These are phyloP conservation scores for Balansia obtecta DNA, from an alignment of 2,329 filamentous ascomycete genomes.

Conservation along the genomic window DNA sequence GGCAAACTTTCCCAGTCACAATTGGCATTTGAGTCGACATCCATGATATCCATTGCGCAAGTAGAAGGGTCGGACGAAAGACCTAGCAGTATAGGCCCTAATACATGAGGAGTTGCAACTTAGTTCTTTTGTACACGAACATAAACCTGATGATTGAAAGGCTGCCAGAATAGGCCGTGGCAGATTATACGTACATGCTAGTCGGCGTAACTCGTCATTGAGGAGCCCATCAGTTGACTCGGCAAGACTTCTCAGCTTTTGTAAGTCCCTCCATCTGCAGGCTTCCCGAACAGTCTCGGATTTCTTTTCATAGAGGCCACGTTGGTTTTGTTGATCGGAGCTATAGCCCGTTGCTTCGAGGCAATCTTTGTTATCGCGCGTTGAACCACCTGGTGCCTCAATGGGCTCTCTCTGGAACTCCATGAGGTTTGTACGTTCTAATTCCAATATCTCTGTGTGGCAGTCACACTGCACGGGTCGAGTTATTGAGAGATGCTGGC, in stretches of 20 bases:
- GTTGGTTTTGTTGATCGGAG: constrained; percentile 1
- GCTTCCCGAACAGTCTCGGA: constrained; percentile 32
- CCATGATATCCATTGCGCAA: neutral
- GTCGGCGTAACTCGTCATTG: constrained; percentile 53
- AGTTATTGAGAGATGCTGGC: neutral
- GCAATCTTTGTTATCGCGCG: neutral
- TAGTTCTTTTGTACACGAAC: neutral
- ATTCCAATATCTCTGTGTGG: neutral
- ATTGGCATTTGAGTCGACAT: neutral
- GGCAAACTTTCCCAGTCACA: constrained; percentile 51
- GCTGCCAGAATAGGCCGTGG: neutral
- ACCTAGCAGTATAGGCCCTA: constrained; percentile 53
- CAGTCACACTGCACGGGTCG: neutral
- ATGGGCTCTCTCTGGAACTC: constrained; percentile 5
- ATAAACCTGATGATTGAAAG: neutral
- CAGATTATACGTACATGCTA: constrained; percentile 50
- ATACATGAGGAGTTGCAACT: neutral
- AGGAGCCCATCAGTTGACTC: constrained; percentile 55
- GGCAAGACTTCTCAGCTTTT: constrained; percentile 44
- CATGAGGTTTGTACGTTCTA: constrained; percentile 7
- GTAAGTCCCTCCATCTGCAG: constrained; percentile 44
- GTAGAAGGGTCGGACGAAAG: constrained; percentile 4
- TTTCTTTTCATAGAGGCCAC: neutral
- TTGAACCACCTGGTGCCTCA: constrained; percentile 5
- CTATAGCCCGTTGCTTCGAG: constrained; percentile 7